These are phyloP conservation scores for Tribonema minus DNA, from an alignment of 108 stramenopile genomes.

Conservation along the genomic window DNA sequence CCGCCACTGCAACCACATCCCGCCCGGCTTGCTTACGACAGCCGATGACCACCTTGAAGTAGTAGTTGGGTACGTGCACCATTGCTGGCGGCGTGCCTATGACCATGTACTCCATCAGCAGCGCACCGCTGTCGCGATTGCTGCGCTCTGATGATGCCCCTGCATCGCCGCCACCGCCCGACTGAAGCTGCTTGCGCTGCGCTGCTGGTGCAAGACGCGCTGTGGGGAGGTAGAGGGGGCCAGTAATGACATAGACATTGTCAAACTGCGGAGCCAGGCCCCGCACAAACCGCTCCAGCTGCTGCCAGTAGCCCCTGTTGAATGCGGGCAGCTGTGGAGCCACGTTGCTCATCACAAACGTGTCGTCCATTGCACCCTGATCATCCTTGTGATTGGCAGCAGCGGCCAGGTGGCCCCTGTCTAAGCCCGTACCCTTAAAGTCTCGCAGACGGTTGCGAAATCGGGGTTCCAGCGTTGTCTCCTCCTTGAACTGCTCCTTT, in stretches of 20 bases:
- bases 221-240: constrained; percentile 28
- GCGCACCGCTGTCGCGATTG: no score
- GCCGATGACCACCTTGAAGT: constrained; percentile 20
- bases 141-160: no score
- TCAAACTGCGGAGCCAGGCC: not conserved
- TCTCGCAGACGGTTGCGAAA: constrained; percentile 25
- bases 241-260: constrained; percentile 28
- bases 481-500: no score
- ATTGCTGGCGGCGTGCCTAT: constrained; percentile 5
- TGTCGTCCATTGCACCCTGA: not conserved
- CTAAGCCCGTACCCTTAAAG: constrained; percentile 24
- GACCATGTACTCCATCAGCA: constrained; percentile 21
- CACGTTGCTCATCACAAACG: constrained; percentile 35
- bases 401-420: constrained; percentile 34
- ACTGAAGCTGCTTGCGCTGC: no score
- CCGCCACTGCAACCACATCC: no score
- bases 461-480: not conserved
- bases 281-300: constrained; percentile 4
- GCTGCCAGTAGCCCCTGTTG: constrained; percentile 37
- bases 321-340: constrained; percentile 9
- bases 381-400: constrained; percentile 37
- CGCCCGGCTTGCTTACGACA: no score
- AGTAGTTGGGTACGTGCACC: constrained; percentile 33
- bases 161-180: no score
- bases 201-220: no score